These are phyloP conservation scores for Perilla frutescens DNA, from an alignment of 257 asterid genomes.

Conservation along the genomic window DNA sequence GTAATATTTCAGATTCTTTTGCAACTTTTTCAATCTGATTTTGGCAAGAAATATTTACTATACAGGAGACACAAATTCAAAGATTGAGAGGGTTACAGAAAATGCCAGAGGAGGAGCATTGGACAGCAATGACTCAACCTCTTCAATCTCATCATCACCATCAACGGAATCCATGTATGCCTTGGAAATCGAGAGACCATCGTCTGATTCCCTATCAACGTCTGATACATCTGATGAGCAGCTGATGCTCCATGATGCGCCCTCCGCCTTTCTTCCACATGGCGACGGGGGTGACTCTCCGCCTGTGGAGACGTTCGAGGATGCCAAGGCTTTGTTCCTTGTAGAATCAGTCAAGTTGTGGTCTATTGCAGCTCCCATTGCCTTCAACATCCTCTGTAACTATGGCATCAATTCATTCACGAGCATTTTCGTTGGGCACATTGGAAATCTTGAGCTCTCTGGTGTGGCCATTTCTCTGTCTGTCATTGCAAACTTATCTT, in stretches of 20 bases:
- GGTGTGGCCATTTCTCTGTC: slow-evolving; percentile 88
- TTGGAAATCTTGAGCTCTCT: slow-evolving; percentile 93
- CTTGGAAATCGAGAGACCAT: slow-evolving; percentile 59
- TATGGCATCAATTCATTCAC: slow-evolving; percentile 92
- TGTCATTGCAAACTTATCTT: slow-evolving; percentile 83
- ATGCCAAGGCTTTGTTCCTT: slow-evolving; percentile 44
- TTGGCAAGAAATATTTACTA: slow-evolving; percentile 13
- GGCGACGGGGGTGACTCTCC: slow-evolving; percentile 70
- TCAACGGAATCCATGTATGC: slow-evolving; percentile 37
- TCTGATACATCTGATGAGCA: slow-evolving; percentile 29
- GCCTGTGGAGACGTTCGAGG: slow-evolving; percentile 49
- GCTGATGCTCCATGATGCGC: slow-evolving; percentile 73
- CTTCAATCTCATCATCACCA: slow-evolving; percentile 36
- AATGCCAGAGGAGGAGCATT: slow-evolving; percentile 60
- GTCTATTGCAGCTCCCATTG: slow-evolving; percentile 90
- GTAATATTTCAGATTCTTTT: neutral
- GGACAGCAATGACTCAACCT: slow-evolving; percentile 69
- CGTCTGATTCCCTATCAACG: slow-evolving; percentile 11
- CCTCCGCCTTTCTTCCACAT: slow-evolving; percentile 52
- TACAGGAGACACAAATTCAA: slow-evolving; percentile 31
- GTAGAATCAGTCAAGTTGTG: slow-evolving; percentile 76
- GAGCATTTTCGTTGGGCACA: slow-evolving; percentile 84
- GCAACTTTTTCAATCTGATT: neutral
- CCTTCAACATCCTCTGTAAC: slow-evolving; percentile 89
- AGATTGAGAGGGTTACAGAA: slow-evolving; percentile 56